phyloP scores from a whole-genome alignment of 805 yeast species.

The Candida lessepsii region DNA sequence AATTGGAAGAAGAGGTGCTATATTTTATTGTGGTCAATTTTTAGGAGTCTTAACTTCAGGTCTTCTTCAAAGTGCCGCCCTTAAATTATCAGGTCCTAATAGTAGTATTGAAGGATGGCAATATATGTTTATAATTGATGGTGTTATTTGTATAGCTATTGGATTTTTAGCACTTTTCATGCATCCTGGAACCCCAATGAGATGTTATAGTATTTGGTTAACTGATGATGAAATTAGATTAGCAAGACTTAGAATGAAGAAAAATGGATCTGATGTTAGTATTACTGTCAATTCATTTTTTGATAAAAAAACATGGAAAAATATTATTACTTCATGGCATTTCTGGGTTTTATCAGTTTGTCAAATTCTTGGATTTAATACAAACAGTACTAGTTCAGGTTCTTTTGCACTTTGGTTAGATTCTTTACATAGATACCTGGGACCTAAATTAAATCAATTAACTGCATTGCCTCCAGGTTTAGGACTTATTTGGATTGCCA shows the following conservation, averaged over 20 bases:
- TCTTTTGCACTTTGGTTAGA: conserved; percentile 32
- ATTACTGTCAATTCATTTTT: conserved; percentile 22
- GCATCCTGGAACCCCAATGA: conserved; percentile 26
- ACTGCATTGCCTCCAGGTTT: conserved; percentile 58
- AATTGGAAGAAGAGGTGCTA: conserved; percentile 23
- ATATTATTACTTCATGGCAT: conserved; percentile 30
- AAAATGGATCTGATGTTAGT: conserved; percentile 20
- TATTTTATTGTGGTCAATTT: conserved; percentile 30
- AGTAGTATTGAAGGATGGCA: conserved; percentile 20
- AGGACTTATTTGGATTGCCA: conserved; percentile 50
- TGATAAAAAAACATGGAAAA: conserved; percentile 26
- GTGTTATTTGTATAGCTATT: conserved; percentile 20
- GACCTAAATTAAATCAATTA: conserved; percentile 45
- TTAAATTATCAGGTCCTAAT: conserved; percentile 8
- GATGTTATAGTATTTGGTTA: conserved; percentile 49
- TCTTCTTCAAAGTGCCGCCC: conserved; percentile 20
- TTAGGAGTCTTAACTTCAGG: conserved; percentile 30
- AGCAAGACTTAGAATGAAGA: conserved; percentile 38
- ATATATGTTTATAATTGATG: conserved; percentile 28
- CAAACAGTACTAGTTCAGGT: conserved; percentile 31
- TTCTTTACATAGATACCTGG: conserved; percentile 23
- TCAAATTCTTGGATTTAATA: conserved; percentile 29
- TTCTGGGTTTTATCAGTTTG: conserved; percentile 26
- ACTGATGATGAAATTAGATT: conserved; percentile 57
- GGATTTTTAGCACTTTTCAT: conserved; percentile 19